Percentiles rank a stretch among this genome's conserved stretches.
Conservation (phyloP, 2,329 filamentous ascomycete genomes). For the Colletotrichum chlorophyti region DNA sequence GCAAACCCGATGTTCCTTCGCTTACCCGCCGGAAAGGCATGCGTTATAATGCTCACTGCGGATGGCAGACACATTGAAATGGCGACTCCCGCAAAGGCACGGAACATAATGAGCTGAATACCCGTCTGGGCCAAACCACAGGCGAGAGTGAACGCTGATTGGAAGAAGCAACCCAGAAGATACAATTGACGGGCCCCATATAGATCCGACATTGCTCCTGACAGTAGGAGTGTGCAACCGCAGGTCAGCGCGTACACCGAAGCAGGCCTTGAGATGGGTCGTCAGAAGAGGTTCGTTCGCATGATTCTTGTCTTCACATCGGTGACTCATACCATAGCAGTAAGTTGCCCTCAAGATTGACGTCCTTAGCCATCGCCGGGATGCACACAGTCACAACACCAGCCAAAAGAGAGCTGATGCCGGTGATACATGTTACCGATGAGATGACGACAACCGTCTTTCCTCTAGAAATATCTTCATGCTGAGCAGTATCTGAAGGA, state of each 20-base stretch:
- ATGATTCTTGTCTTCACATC: fast-evolving
- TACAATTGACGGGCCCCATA: slow-evolving; percentile 23
- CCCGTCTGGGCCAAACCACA: slow-evolving; percentile 19
- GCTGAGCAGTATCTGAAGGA: not conserved
- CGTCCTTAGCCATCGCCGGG: slow-evolving; percentile 14
- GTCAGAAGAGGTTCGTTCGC: not conserved
- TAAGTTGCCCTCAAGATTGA: slow-evolving; percentile 1
- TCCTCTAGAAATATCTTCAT: slow-evolving; percentile 9
- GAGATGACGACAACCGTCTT: slow-evolving; percentile 19
- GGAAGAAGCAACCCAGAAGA: slow-evolving; percentile 24
- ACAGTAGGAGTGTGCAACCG: slow-evolving; percentile 9
- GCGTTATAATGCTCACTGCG: slow-evolving; percentile 25
- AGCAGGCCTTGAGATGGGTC: slow-evolving; percentile 7
- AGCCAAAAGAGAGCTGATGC: slow-evolving; percentile 14
- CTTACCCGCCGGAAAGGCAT: slow-evolving; percentile 19
- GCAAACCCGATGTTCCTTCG: slow-evolving; percentile 42
- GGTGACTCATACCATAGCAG: slow-evolving; percentile 5
- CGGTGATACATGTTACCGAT: slow-evolving; percentile 18
- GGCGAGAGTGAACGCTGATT: slow-evolving; percentile 20
- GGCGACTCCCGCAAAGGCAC: slow-evolving; percentile 26
- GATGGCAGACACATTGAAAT: slow-evolving; percentile 27
- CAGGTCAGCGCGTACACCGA: slow-evolving; percentile 19
- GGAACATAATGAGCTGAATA: slow-evolving; percentile 25
- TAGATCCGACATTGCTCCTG: slow-evolving; percentile 25
- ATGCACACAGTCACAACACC: slow-evolving; percentile 19